Conservation (phyloP, 768 basidiomycete species). For the Xerocomus spinulosus region DNA sequence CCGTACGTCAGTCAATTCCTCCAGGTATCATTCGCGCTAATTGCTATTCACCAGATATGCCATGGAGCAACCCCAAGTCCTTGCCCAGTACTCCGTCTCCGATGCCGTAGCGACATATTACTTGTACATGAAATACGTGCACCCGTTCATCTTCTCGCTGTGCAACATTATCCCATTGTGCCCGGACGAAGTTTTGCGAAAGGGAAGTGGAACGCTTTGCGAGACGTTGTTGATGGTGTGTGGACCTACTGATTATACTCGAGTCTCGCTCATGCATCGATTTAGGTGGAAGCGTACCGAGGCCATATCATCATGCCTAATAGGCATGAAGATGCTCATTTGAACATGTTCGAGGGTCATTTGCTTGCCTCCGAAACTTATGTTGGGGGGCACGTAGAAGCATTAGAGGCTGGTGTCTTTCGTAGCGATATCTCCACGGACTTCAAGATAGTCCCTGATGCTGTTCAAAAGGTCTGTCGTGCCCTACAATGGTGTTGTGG, state of each 20-base stretch:
- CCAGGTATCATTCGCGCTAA: background rate
- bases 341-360: constrained; percentile 93
- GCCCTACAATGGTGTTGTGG: background rate
- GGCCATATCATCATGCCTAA: constrained; percentile 97
- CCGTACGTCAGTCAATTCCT: constrained; percentile 59
- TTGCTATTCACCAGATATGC: constrained; percentile 63
- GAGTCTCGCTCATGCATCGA: constrained; percentile 4
- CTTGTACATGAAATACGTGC: constrained; percentile 99
- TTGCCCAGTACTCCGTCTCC: constrained; percentile 98
- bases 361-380: constrained; percentile 97
- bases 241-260: background rate
- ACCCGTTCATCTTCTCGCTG: constrained; percentile 97
- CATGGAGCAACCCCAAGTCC: constrained; percentile 86
- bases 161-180: constrained; percentile 98
- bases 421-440: constrained; percentile 92
- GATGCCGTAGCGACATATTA: constrained; percentile 99
- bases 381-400: constrained; percentile 98
- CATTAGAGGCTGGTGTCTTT: constrained; percentile 96
- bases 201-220: constrained; percentile 94
- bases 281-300: constrained; percentile 90
- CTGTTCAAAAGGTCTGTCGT: constrained; percentile 69
- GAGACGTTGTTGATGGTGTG: constrained; percentile 96
- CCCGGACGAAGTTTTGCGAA: constrained; percentile 93
- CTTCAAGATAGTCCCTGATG: constrained; percentile 89
- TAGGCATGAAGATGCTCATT: constrained; percentile 87